Conservation (phyloP, 768 basidiomycete genomes). For the Kwoniella mangroviensis region DNA sequence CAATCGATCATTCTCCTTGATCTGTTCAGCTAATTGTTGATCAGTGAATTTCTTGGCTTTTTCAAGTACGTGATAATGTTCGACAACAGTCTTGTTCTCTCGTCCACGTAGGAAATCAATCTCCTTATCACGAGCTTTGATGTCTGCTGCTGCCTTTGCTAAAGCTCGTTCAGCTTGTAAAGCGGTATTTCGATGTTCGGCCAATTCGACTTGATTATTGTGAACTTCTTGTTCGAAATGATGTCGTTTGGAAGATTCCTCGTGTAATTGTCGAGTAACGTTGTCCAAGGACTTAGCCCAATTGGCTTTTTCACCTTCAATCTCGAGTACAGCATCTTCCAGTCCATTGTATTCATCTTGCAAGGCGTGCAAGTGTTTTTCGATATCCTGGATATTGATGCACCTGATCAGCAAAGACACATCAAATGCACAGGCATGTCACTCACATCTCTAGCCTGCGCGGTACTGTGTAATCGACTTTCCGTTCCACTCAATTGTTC, state of each 20-base stretch:
- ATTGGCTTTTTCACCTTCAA: slow-evolving; percentile 78
- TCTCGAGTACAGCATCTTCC: slow-evolving; percentile 82
- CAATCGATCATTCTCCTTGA: slow-evolving; percentile 75
- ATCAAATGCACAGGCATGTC: neutral
- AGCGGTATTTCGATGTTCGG: slow-evolving; percentile 69
- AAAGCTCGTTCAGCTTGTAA: slow-evolving; percentile 76
- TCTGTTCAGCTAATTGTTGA: slow-evolving; percentile 80
- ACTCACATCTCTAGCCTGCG: slow-evolving; percentile 71
- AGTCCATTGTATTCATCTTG: slow-evolving; percentile 80
- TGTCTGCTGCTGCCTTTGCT: slow-evolving; percentile 76
- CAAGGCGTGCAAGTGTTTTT: slow-evolving; percentile 73
- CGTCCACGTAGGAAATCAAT: slow-evolving; percentile 77
- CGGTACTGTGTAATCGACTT: slow-evolving; percentile 26
- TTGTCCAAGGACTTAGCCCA: slow-evolving; percentile 75
- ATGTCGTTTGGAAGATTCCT: slow-evolving; percentile 72
- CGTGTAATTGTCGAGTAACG: slow-evolving; percentile 72
- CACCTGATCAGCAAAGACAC: slow-evolving; percentile 13
- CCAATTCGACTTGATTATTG: slow-evolving; percentile 65
- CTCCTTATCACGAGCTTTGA: slow-evolving; percentile 82
- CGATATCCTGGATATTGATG: slow-evolving; percentile 64
- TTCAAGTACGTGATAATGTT: slow-evolving; percentile 94
- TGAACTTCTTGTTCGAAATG: slow-evolving; percentile 74
- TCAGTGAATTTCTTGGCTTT: slow-evolving; percentile 95
- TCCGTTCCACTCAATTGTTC: slow-evolving; percentile 36
- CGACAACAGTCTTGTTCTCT: slow-evolving; percentile 96